These are phyloP conservation scores for Setomelanomma holmii DNA, from an alignment of 2,329 filamentous ascomycete genomes.

Conservation along the genomic window DNA sequence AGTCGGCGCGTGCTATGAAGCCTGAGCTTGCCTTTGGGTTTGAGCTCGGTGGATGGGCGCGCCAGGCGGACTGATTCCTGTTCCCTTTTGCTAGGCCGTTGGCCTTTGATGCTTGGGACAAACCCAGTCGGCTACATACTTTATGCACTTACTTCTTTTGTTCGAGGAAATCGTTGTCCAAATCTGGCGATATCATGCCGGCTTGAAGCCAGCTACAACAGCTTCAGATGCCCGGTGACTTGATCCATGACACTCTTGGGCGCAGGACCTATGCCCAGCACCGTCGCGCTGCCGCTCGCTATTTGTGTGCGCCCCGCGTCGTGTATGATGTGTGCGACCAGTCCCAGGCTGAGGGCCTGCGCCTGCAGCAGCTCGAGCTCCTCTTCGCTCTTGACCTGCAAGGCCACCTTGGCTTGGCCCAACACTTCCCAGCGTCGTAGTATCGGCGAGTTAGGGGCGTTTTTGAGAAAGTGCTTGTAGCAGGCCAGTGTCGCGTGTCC, in stretches of 20 bases:
- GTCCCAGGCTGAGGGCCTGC: slow-evolving; percentile 79
- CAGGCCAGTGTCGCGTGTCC: slow-evolving; percentile 96
- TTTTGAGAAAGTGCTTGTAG: slow-evolving; percentile 80
- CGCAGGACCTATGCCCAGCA: slow-evolving; percentile 76
- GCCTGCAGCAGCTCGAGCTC: slow-evolving; percentile 78
- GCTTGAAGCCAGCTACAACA: slow-evolving; percentile 70
- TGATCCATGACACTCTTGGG: slow-evolving; percentile 87
- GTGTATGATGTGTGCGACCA: slow-evolving; percentile 88
- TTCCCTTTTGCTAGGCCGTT: slow-evolving; percentile 87
- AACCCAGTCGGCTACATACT: slow-evolving; percentile 80
- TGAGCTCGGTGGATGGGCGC: slow-evolving; percentile 47
- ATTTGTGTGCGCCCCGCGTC: slow-evolving; percentile 99
- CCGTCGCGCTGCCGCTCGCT: slow-evolving; percentile 88
- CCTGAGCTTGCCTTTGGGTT: slow-evolving; percentile 55
- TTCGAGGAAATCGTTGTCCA: too few species aligned
- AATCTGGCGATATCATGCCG: too few species aligned
- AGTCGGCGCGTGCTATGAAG: slow-evolving; percentile 63
- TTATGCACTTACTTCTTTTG: neutral
- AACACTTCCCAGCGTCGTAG: slow-evolving; percentile 83
- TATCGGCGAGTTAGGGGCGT: slow-evolving; percentile 64
- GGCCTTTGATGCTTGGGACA: slow-evolving; percentile 86
- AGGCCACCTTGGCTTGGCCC: slow-evolving; percentile 91
- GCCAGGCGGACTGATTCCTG: slow-evolving; percentile 49
- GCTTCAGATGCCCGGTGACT: slow-evolving; percentile 83
- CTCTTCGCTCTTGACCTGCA: slow-evolving; percentile 87